Evolutionary conservation across 495 filamentous ascomycete species (phyloP), one percentile per base, ranked within the genome.

Genomic region (Apodospora peruviana): DNA sequence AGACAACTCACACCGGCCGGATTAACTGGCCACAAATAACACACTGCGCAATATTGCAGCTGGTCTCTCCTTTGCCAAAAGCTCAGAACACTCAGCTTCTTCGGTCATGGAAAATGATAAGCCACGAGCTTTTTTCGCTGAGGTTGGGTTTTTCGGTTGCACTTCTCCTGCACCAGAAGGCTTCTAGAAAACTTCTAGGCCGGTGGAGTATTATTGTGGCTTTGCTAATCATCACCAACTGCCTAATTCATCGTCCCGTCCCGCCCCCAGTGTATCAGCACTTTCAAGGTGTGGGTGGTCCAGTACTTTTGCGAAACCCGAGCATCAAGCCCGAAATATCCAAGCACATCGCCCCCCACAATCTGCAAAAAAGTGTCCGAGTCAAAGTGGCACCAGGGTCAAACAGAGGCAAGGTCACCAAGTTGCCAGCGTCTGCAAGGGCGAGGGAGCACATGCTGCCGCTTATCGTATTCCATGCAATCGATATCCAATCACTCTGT

Each of bases 121-220:
- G n/a, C n/a, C n/a, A n/a, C n/a, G n/a, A n/a, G n/a, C n/a, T n/a
- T n/a, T n/a, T n/a, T n/a, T n/a, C n/a, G n/a, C n/a, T n/a, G n/a
- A n/a, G n/a, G n/a, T n/a, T n/a, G n/a, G n/a, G n/a, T n/a, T n/a
- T n/a, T n/a, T n/a, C n/a, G n/a, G n/a, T n/a, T n/a, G n/a, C 24
- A 21, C 42, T 27, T 49, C 38, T 47, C 20, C 34, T 40, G 45
- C 45, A 50, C 39, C 14, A 50, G 50, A 54, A 52, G 18, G 12
- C 36, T 57, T 60, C 57, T 50, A 47, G 57, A 60, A 60, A 43
- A 24, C 24, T 53, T 50, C 51, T 34, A 48, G 5, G 36, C 36
- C 16, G 11, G n/a, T 11, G 19, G 36, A 7, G 16, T 2, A 37
- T 7, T 16, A 11, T 41, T 23, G 10, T 9, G 5, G 18, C 20